Conservation (phyloP, 495 filamentous ascomycete species). For the Talaromyces wortmannii region DNA sequence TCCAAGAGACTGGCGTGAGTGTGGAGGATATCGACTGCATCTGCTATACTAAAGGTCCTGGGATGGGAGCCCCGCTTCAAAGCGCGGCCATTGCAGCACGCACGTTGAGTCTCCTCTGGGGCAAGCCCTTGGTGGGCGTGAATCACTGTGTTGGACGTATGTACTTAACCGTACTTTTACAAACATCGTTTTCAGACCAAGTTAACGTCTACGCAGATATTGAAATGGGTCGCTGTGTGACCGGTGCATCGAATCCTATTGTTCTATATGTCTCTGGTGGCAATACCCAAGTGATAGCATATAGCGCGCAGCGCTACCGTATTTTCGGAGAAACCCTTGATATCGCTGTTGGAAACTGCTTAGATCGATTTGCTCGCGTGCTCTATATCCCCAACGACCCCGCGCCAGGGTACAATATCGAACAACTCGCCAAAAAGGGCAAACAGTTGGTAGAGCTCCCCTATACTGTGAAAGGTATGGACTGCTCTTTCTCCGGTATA, state of each 20-base stretch:
- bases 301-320: conserved; percentile 85
- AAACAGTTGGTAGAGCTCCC: conserved; percentile 76
- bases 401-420: conserved; percentile 95
- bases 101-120: conserved; percentile 78
- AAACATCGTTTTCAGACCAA: too few species aligned
- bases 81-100: conserved; percentile 80
- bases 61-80: conserved; percentile 95
- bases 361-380: conserved; percentile 91
- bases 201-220: conserved; percentile 48
- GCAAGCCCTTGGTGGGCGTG: conserved; percentile 79
- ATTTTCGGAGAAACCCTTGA: conserved; percentile 98
- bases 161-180: conserved; percentile 10
- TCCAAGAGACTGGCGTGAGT: conserved; percentile 57
- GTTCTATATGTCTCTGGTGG: conserved; percentile 95
- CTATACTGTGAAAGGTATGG: conserved; percentile 97
- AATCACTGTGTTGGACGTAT: conserved; percentile 95
- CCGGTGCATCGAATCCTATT: conserved; percentile 83
- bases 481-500: conserved; percentile 91
- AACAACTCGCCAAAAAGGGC: conserved; percentile 84
- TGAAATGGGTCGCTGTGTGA: conserved; percentile 95
- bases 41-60: conserved; percentile 91
- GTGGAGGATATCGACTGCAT: conserved; percentile 75
- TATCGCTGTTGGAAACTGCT: conserved; percentile 95
- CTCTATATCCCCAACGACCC: conserved; percentile 91
- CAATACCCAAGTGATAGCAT: conserved; percentile 97